Percentiles rank a stretch among this genome's conserved stretches.
Conservation (phyloP, 495 filamentous ascomycete species). For the Evansstolkia leycettana region DNA sequence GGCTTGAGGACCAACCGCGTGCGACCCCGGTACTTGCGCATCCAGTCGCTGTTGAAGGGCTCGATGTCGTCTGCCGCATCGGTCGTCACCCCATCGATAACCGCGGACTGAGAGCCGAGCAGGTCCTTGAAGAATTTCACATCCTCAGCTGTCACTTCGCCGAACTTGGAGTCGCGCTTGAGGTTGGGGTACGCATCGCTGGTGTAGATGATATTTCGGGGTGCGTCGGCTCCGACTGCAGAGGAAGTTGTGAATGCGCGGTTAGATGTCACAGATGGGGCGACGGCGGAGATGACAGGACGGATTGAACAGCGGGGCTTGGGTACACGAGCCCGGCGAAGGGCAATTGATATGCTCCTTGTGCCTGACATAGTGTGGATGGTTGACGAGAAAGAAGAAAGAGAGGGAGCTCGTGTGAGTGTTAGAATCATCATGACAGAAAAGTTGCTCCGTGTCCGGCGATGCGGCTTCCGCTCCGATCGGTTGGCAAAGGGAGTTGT, state of each 20-base stretch:
- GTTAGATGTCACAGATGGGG: constrained; percentile 7
- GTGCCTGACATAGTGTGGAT: not conserved
- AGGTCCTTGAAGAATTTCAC: constrained; percentile 67
- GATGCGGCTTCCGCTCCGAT: no score
- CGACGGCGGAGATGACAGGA: constrained; percentile 8
- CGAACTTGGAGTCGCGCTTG: constrained; percentile 64
- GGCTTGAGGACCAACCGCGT: constrained; percentile 80
- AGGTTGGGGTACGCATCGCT: constrained; percentile 76
- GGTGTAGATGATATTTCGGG: constrained; percentile 58
- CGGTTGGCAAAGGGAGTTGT: no score
- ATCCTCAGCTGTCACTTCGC: constrained; percentile 56
- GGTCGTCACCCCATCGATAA: constrained; percentile 68
- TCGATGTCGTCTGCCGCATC: constrained; percentile 70
- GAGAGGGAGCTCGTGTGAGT: no score
- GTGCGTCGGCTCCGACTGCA: constrained; percentile 12
- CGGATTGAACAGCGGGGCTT: constrained; percentile 17
- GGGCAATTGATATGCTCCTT: constrained; percentile 16
- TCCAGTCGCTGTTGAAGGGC: constrained; percentile 95
- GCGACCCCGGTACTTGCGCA: constrained; percentile 95
- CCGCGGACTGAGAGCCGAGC: constrained; percentile 61
- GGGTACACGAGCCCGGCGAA: constrained; percentile 30
- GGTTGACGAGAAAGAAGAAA: no score
- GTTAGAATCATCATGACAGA: no score
- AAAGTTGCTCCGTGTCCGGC: no score
- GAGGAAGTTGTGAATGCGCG: constrained; percentile 27